Base-by-base conservation (phyloP, 495 filamentous ascomycete genomes). In the Trichoderma orchidacearum region DNA sequence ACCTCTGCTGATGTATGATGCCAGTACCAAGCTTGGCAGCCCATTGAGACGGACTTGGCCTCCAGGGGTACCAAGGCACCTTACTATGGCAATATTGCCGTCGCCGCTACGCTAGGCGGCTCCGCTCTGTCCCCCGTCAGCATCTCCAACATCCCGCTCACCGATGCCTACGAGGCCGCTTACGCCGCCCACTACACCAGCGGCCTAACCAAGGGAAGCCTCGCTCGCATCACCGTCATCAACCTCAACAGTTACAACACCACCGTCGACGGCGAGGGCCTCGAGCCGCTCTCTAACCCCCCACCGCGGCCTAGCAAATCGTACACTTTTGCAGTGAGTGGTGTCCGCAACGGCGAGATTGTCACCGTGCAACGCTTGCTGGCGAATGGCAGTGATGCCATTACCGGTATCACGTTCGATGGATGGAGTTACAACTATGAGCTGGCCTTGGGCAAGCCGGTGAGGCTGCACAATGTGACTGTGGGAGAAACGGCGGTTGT, bases 391-490 rank as follows among this genome's bases (percentile, higher is more conserved):
- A 84, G 76, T 55, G 79, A 87, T 68, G 80, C 82, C 8, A 75
- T 83, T 21, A 76, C 75, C 4, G 80, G 80, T 1, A 75, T 85
- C 17, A 78, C 79, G 5, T 86, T 72, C 68, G 79, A 85, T 63
- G 82, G 82, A 0, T 77, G 67, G 67, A 83, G 76, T 45, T 88
- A 85, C 59, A 80, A 85, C 58, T 80, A 78, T 53, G 80, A 85
- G 64, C 61, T 84, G 54, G 68, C 75, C 3, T 55, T 67, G 13
- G 84, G 84, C 0, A 66, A 64, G 67, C 79, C 82, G 12, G 77
- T 80, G 51, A 67, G 74, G 41, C 55, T 85, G 68, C 56, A 48
- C 0, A 85, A 85, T 64, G 76, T 81, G 27, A 84, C 82, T 15
- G 66, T 62, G 12, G 78, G 75, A 5, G 82, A 85, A 72, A 73